Percentiles rank a stretch among this genome's conserved stretches.
These are phyloP conservation scores for Flaveria floridana DNA, from an alignment of 140 eudicot genomes.

Conservation along the genomic window DNA sequence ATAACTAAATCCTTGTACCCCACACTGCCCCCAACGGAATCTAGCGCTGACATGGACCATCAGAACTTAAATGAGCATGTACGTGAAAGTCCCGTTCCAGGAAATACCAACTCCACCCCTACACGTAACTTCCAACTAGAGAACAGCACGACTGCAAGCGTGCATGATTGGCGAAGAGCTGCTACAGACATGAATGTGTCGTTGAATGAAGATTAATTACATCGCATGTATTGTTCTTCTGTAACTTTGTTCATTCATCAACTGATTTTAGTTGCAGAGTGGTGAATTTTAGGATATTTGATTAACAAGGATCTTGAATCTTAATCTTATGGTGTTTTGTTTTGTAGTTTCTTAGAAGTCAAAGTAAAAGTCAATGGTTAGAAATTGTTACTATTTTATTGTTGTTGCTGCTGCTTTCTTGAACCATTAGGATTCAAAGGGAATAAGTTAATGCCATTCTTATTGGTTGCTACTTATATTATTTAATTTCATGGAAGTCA, in stretches of 20 bases:
- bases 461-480: not conserved
- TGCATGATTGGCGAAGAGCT: slow-evolving; percentile 45
- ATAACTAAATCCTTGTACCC: slow-evolving; percentile 8
- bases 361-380: slow-evolving; percentile 28
- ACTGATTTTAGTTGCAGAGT: slow-evolving; percentile 24
- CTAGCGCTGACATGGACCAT: slow-evolving; percentile 31
- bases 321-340: slow-evolving; percentile 14
- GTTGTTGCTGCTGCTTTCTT: slow-evolving; percentile 9
- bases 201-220: slow-evolving; percentile 33
- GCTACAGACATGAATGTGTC: slow-evolving; percentile 70
- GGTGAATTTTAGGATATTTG: slow-evolving; percentile 20
- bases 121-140: slow-evolving; percentile 34
- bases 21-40: slow-evolving; percentile 15
- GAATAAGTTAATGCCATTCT: slow-evolving; percentile 1
- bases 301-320: slow-evolving; percentile 19
- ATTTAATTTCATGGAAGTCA: not conserved
- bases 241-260: slow-evolving; percentile 23
- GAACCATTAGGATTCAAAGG: slow-evolving; percentile 22
- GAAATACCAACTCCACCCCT: slow-evolving; percentile 29
- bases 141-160: slow-evolving; percentile 32
- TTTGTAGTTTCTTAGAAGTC: slow-evolving; percentile 16
- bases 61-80: slow-evolving; percentile 31
- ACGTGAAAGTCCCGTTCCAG: slow-evolving; percentile 21
- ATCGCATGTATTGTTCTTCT: not conserved
- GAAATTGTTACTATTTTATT: not conserved